Base-by-base conservation (phyloP, 2,329 filamentous ascomycete species). In the Fusarium globosum region DNA sequence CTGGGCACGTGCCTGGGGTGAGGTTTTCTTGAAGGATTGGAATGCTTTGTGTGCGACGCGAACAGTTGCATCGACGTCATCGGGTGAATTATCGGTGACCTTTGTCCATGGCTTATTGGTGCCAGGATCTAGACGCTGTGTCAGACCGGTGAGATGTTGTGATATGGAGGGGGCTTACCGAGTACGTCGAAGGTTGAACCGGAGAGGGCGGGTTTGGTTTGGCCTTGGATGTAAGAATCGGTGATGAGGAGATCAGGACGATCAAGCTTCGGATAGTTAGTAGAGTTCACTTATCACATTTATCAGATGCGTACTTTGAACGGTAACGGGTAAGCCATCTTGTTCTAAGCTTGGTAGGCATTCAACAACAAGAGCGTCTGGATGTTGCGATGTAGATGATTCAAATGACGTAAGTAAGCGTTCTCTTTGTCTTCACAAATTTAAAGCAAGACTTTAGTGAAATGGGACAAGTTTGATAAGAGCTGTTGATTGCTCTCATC, bases 21-120 rank as follows among this genome's bases (percentile, higher is more conserved):
- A 82, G 60, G 75, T 82, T 49, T 80, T 83, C 60, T 79, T 79
- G 73, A 85, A 85, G 1, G 66, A 76, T 36, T 81, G 77, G 74
- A 86, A 83, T 5, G 83, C 82, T 1, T 73, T 65, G 53, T 83
- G 76, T 8, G 81, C 76, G 4, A 83, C 26, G 6, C 41, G 16
- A 1, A 72, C 56, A 3, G 55, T 46, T 3, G n/a, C 16, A 7
- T 73, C 62, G 7, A 85, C 81, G 35, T 86, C 84, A 2, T 51
- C 65, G 4, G 45, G 57, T 0, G 67, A 69, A 6, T 69, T 64
- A 16, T 64, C 30, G 21, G 65, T 52, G 3, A 64, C 52, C 4
- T 35, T 68, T 3, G 45, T 10, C 67, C 67, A 69, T 1, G 57
- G 58, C 4, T 69, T 30, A 9, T 68, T 53, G 26, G 43, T 57